Evolutionary conservation across 345 rosid species (phyloP), one percentile per base, ranked within the genome.

Genomic region (Corymbia maculata): DNA sequence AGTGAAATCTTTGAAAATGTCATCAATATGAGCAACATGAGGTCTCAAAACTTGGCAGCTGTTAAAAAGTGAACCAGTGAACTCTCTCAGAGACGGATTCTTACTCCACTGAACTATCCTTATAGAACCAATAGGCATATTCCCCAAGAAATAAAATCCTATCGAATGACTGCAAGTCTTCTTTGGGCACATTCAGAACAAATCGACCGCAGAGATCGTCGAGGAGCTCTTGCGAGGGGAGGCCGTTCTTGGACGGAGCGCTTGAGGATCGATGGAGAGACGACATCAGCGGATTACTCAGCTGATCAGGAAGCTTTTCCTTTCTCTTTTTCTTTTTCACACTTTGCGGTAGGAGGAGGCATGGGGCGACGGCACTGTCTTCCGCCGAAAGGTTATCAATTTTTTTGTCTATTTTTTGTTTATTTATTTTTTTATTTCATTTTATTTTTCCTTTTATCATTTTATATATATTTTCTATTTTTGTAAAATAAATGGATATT

Each of bases 131-230:
- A 92, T 98, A 96, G 15, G 99, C 99, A 88, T 93, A 95, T 94
- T 98, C 99, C 90, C 97, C 99, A 6, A 98, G 96, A 89, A 98
- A 98, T 84, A 98, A 90, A 91, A 98, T 95, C 89, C 99, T 94
- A 95, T 98, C 99, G 88, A 98, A 97, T 45, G 99, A 98, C 89
- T 97, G 97, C 85, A 95, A 99, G 88, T 98, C 99, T 93, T 98
- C 99, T 92, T 98, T 94, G 3, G 99, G 99, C 59, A 98, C 99
- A 91, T 97, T 98, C 91, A 97, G 91, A 86, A 98, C 99, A 90
- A 98, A 95, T 79, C 99, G 98, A 94, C 99, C 97, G 96, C 99
- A 98, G 87, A 98, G 99, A 95, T 98, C 99, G 92, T 98, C 98
- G 79, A 98, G 99, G 91, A 98, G 99, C 85, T 98, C 99, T 89